Evolutionary conservation across 1,139 yeast species (phyloP), one percentile per base, ranked within the genome.

Genomic region (Tardiomyces blankii): DNA sequence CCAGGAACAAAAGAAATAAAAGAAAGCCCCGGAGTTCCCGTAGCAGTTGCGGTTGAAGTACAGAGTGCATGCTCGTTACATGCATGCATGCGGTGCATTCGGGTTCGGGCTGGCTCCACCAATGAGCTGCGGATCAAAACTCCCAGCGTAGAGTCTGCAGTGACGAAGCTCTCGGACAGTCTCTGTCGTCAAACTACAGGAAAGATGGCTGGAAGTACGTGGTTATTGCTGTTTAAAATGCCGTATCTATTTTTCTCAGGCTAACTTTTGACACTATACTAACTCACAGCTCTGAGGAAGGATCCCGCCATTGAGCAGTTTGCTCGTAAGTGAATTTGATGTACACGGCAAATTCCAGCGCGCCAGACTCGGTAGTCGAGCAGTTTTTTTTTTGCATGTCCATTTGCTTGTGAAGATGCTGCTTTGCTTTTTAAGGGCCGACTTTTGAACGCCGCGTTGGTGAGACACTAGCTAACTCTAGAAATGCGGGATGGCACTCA

Each of bases 221-320:
- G 39, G 46, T 50, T 16, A 27, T 19, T 14, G 43, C 33, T 44
- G 27, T 16, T 40, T 12, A 30, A 9, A 14, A 16, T 19, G 12
- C 5, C 40, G 46, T 40, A 27, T 21, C 39, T 16, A 38, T 40
- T 42, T 40, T 42, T 21, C 42, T 25, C 38, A 32, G 42, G 21
- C 42, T 43, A 32, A 28, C 28, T 42, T 39, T 39, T 42, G 42
- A 42, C 39, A 42, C 42, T 30, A 43, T 5, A 42, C 46, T 44
- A 42, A 42, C 39, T 42, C 33, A 5, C 55, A 48, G 64, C 63
- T 30, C 61, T 60, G 40, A 55, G 54, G 48, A 58, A 59, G 44
- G 67, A 63, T 46, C 57, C 57, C 44, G 65, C 63, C 41, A 61
- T 63, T 48, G 67, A 63, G 57, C 56, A 54, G 55, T 63, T 59